A percentile compares a stretch with the other conserved stretches of the same genome.
These are phyloP conservation scores for Aspergillus phoenicis DNA, from an alignment of 2,329 filamentous ascomycete species.

Conservation along the genomic window DNA sequence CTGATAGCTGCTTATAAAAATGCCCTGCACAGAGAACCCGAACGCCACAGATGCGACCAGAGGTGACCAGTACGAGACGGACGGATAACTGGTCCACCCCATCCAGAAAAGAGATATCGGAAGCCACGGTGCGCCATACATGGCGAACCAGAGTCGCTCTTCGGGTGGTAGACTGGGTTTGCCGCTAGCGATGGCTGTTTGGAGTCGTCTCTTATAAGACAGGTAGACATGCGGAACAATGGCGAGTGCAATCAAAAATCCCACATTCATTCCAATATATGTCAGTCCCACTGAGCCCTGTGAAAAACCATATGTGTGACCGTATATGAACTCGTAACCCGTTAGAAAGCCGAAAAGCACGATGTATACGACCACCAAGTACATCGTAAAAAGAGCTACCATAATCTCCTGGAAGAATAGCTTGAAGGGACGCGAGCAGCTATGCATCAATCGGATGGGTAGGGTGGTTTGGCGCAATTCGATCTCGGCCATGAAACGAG, in stretches of 20 bases:
- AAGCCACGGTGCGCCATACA: slow-evolving; percentile 54
- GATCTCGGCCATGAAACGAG: slow-evolving; percentile 51
- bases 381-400: slow-evolving; percentile 31
- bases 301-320: slow-evolving; percentile 50
- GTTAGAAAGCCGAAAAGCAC: slow-evolving; percentile 40
- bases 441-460: slow-evolving; percentile 42
- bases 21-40: slow-evolving; percentile 52
- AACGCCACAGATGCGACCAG: slow-evolving; percentile 55
- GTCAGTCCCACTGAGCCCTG: slow-evolving; percentile 50
- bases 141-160: slow-evolving; percentile 56
- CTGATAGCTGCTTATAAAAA: slow-evolving; percentile 55
- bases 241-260: slow-evolving; percentile 40
- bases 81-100: slow-evolving; percentile 54
- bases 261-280: slow-evolving; percentile 52
- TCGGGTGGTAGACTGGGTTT: slow-evolving; percentile 52
- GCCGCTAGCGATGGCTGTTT: slow-evolving; percentile 31
- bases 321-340: slow-evolving; percentile 56
- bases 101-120: slow-evolving; percentile 61
- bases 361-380: slow-evolving; percentile 34
- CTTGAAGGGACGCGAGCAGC: slow-evolving; percentile 52
- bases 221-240: slow-evolving; percentile 50
- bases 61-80: slow-evolving; percentile 54
- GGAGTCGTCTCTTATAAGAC: slow-evolving; percentile 28
- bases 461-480: slow-evolving; percentile 49
- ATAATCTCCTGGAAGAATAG: slow-evolving; percentile 50